Percentiles rank a stretch among this genome's conserved stretches.
Conservation (phyloP, 2,329 filamentous ascomycete genomes). For the Aspergillus terreus region DNA sequence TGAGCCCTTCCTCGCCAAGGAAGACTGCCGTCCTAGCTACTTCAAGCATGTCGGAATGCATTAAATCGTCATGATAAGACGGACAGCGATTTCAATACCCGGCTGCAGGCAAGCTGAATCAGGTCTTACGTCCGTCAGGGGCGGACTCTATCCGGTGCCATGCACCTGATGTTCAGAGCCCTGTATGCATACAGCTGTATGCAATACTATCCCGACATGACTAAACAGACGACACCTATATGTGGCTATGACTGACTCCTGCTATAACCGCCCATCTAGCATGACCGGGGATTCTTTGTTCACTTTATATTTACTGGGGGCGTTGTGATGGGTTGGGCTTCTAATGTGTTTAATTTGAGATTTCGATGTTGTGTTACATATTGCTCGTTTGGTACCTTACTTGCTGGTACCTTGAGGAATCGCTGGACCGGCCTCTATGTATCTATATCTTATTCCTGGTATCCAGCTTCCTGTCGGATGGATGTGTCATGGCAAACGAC, state of each 20-base stretch:
- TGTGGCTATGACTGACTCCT: neutral
- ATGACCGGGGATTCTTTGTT: neutral
- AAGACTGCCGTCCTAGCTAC: slow-evolving; percentile 95
- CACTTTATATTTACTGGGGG: slow-evolving; percentile 11
- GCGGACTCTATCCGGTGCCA: neutral
- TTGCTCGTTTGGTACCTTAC: slow-evolving; percentile 11
- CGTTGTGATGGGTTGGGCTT: slow-evolving; percentile 13
- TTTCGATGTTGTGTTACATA: slow-evolving; percentile 7
- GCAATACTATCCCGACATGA: neutral
- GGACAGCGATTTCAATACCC: neutral
- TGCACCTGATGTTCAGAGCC: neutral
- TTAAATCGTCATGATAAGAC: slow-evolving; percentile 37
- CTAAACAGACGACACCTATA: neutral
- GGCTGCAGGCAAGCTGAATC: neutral
- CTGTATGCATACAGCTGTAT: neutral
- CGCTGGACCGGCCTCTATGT: slow-evolving; percentile 20
- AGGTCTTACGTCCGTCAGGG: neutral
- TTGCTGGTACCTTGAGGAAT: slow-evolving; percentile 15
- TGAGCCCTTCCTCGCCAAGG: slow-evolving; percentile 76
- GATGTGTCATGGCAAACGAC: neutral
- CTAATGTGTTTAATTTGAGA: slow-evolving; percentile 6
- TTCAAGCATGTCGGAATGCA: slow-evolving; percentile 90
- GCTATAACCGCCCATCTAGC: neutral
- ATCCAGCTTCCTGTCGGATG: neutral
- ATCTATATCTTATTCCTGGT: slow-evolving; percentile 21